Base-by-base conservation (phyloP, 495 filamentous ascomycete genomes). In the Podospora comata region DNA sequence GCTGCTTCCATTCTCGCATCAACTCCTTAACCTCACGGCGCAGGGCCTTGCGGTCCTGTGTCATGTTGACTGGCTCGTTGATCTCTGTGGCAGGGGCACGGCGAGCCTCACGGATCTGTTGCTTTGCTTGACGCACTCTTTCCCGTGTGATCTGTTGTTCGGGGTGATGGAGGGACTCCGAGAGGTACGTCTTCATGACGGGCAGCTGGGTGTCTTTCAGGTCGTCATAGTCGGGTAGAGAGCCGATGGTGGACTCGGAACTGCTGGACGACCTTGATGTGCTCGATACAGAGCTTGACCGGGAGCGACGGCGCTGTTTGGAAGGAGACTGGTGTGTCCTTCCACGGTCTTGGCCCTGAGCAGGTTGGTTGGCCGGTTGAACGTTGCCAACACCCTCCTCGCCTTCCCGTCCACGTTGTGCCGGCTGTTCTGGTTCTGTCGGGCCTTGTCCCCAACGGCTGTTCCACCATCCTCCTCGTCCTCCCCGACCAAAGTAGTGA, bases 211-310 rank as follows among this genome's bases (percentile, higher is more conserved):
- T 58, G 48, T 81, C 80, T 11, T 71, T 70, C 0, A 85, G 75
- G 55, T 80, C 77, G 63, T 84, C 79, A 67, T 79, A 80, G 64
- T 80, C 81, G 3, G 82, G 81, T 11, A 84, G 80, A 48, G 80
- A 82, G 28, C 79, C 82, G 54, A 81, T 70, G 18, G 81, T 81
- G 0, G 78, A 78, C 44, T 73, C 78, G 1, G 80, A 81, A 7
- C 73, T 72, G 23, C 79, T 80, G 0, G 75, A 78, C 4, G 70
- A 69, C 15, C 70, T 73, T 4, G 70, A 72, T 6, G 73, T 73
- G 53, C 68, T 73, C 18, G 74, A 73, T 19, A 63, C 66, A 1
- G 71, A 73, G 68, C 48, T 67, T 4, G 72, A 71, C 9, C 73
- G 68, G 16, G 62, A 64, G 2, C 32, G 34, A 23, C 60, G 66